Base-by-base conservation (phyloP, 2,329 filamentous ascomycete genomes). In the Trichoderma hamatum region DNA sequence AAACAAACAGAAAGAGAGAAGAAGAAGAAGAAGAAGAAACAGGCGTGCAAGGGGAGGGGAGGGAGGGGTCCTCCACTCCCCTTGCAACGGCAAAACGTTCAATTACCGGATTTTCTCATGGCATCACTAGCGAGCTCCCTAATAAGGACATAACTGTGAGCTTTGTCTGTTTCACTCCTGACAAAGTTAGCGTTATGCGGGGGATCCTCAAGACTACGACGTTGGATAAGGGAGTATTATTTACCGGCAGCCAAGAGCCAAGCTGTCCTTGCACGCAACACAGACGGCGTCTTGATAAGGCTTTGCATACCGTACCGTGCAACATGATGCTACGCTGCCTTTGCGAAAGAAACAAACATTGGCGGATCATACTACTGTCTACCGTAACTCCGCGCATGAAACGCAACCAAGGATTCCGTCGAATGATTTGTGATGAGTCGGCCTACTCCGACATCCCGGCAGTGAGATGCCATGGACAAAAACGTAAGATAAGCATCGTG, bases 401-500 rank as follows among this genome's bases (percentile, higher is more conserved):
- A 61, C 28, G n/a, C 28, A 28, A 26, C 28, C 46, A 54, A 52
- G 46, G 46, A 10, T 26, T 21, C 26, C 30, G 19, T 64, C 30
- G 61, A 30, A 54, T 64, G 61, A 64, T 64, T 64, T 49, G 24
- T 54, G 32, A 64, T 26, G 30, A 21, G 10, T 46, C 60, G 60
- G 60, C 60, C 13, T 52, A 63, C 28, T 39, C 61, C 46, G 61
- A 28, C 46, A 51, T 56, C 63, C 52, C 34, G 14, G 63, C 32
- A 34, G 16, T 39, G 34, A n/a, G 39, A 34, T 24, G 11, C 14
- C 46, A 63, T 54, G 32, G 32, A 24, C 30, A 19, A 32, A 34
- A 24, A 36, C 30, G 61, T 54, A 54, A 64, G 61, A 64, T 64
- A 64, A 52, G 60, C 60, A 62, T 62, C 28, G 46, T 64, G 46